Conservation (phyloP, 106 monocot species). For the Dioscorea dumetorum region DNA sequence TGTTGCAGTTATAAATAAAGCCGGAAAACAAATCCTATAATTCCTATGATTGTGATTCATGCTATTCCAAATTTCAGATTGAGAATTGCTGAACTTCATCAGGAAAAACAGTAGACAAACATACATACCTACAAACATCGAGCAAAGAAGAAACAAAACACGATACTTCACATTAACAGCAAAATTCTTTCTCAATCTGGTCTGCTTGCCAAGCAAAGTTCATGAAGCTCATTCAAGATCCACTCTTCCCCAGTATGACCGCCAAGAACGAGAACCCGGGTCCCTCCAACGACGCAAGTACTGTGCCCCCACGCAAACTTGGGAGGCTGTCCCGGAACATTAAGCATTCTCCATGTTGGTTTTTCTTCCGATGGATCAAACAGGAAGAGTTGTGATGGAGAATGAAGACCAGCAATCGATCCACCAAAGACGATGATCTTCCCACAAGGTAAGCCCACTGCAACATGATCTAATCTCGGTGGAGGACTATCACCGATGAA, state of each 20-base stretch:
- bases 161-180: no score
- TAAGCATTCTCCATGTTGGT: constrained; percentile 74
- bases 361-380: constrained; percentile 74
- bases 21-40: no score
- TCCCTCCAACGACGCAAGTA: constrained; percentile 92
- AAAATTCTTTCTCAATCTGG: constrained; percentile 2
- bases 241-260: constrained; percentile 91
- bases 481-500: constrained; percentile 45
- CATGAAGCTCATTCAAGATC: constrained; percentile 86
- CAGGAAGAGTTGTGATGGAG: constrained; percentile 72
- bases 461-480: constrained; percentile 83
- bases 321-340: constrained; percentile 75
- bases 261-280: constrained; percentile 76
- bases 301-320: constrained; percentile 96
- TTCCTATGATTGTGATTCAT: no score
- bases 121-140: no score
- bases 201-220: constrained; percentile 82
- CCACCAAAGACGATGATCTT: constrained; percentile 87
- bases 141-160: no score
- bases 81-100: not conserved
- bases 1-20: no score
- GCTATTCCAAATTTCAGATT: not conserved
- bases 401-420: constrained; percentile 85
- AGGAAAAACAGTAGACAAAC: no score
- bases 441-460: constrained; percentile 84